Conservation (phyloP, 495 filamentous ascomycete genomes). For the Parathielavia appendiculata region DNA sequence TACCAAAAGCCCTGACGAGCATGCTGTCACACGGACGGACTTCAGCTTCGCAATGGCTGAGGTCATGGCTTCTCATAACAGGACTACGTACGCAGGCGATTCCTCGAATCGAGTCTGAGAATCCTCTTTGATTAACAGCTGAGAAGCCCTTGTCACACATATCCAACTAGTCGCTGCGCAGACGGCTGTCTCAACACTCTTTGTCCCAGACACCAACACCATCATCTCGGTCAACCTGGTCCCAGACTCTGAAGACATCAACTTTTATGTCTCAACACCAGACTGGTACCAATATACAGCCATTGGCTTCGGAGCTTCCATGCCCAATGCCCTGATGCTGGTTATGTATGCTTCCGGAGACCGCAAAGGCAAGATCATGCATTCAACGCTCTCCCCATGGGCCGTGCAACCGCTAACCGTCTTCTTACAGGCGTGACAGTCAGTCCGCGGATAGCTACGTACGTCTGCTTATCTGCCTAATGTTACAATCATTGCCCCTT, state of each 20-base stretch:
- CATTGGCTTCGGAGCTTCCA: slow-evolving; percentile 28
- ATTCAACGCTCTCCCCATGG: background rate
- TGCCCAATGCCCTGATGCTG: slow-evolving; percentile 26
- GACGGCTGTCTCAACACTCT: slow-evolving; percentile 20
- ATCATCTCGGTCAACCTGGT: slow-evolving; percentile 26
- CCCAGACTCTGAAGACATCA: slow-evolving; percentile 26
- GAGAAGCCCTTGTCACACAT: slow-evolving; percentile 2
- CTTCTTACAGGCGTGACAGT: slow-evolving; percentile 19
- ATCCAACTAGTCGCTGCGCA: slow-evolving; percentile 8
- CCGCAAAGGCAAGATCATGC: slow-evolving; percentile 2
- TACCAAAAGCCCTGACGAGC: background rate
- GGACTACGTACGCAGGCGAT: slow-evolving; percentile 1
- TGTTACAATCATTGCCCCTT: background rate
- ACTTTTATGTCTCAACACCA: slow-evolving; percentile 27
- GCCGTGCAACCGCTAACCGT: background rate
- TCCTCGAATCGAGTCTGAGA: background rate
- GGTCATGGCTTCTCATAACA: background rate
- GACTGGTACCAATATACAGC: slow-evolving; percentile 29
- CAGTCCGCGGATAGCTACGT: slow-evolving; percentile 23
- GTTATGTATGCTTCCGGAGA: slow-evolving; percentile 27
- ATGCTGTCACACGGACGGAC: background rate
- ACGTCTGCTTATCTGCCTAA: background rate
- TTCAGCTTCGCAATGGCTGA: background rate
- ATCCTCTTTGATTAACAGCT: background rate
- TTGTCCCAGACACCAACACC: slow-evolving; percentile 23